phyloP scores from a whole-genome alignment of 106 monocot species.

The Agapanthus africanus region DNA sequence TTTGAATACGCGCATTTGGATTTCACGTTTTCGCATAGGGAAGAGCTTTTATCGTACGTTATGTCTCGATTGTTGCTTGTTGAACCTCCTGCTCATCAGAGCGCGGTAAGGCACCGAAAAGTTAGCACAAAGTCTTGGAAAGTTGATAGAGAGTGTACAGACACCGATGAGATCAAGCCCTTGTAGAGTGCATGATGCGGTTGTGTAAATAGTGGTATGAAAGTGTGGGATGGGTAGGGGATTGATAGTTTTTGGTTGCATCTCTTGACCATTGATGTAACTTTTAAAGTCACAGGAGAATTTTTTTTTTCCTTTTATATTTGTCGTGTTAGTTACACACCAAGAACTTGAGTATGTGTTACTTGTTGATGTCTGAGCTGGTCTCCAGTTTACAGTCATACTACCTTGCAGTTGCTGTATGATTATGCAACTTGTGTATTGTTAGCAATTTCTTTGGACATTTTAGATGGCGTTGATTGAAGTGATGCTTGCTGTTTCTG shows the following conservation, averaged over 20 bases:
- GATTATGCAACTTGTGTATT: no score
- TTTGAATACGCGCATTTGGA: slow-evolving; percentile 94
- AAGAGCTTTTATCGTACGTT: slow-evolving; percentile 88
- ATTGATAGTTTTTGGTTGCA: background rate
- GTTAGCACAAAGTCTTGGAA: background rate
- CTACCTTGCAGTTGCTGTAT: no score
- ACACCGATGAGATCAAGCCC: background rate
- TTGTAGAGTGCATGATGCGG: background rate
- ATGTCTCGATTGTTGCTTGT: slow-evolving; percentile 69
- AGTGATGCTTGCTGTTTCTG: no score
- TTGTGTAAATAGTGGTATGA: background rate
- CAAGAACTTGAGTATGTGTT: no score
- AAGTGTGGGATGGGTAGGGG: background rate
- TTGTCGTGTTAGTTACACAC: no score
- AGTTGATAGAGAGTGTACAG: background rate
- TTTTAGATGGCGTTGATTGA: no score
- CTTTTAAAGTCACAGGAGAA: no score
- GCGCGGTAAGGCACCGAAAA: slow-evolving; percentile 33
- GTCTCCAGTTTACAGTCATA: no score
- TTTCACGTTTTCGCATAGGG: slow-evolving; percentile 89
- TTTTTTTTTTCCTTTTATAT: no score
- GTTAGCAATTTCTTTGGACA: no score
- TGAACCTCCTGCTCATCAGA: slow-evolving; percentile 17
- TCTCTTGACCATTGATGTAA: no score
- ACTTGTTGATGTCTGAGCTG: no score